Base-by-base conservation (phyloP, 805 yeast genomes). In the Debaryomyces prosopidis region DNA sequence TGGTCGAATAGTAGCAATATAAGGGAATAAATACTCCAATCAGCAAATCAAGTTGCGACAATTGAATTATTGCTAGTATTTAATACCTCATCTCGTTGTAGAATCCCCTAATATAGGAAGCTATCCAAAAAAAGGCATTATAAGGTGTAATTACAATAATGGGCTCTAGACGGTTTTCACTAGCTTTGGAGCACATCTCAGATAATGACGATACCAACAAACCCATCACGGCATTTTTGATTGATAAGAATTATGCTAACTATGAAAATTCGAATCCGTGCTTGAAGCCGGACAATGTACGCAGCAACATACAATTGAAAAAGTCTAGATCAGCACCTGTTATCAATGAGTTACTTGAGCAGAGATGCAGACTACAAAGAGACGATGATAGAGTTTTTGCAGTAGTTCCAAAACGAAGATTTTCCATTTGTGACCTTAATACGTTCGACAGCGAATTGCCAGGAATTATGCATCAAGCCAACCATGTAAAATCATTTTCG, bases 351-450 rank as follows among this genome's bases (percentile, higher is more conserved):
- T 6, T 30, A 14, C 3, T 30, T 12, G 33, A 30, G 14, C 16
- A 12, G 33, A 14, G 14, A 5, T 30, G 33, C 16, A 12, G 33
- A 30, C 33, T 30, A 30, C 33, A 30, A 14, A 12, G 14, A 5
- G 33, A 30, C 33, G 33, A 30, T 9, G 33, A 30, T 14, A 30
- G 11, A 14, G 5, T 30, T 7, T 14, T 30, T 30, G 33, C 33
- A 14, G 12, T 30, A 14, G 16, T 30, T 12, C 33, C 33, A 12
- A 33, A 16, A 12, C 14, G 42, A 14, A 30, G 31, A 36, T 40
- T 46, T 19, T 55, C 59, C 15, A 42, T 55, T 15, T 55, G 56
- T 36, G 59, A 55, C 38, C 43, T 54, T 9, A 44, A 48, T 28
- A 50, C 36, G 19, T 42, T 50, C 12, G 44, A 44, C 31, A 44